Conservation (phyloP, 1,284 basidiomycete species). For the Marasmius tenuissimus region DNA sequence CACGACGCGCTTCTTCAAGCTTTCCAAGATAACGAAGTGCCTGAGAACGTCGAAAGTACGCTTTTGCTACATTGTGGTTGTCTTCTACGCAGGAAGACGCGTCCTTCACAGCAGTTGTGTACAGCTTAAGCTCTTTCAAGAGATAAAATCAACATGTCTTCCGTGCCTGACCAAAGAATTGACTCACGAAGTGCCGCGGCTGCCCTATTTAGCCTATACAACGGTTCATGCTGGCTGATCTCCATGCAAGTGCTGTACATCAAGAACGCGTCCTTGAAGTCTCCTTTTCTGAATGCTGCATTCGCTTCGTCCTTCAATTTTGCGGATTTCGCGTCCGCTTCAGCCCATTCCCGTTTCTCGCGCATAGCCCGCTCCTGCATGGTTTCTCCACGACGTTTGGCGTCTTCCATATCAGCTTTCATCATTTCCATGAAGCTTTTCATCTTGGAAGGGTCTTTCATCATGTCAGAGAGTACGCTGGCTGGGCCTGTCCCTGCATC, state of each 20-base stretch:
- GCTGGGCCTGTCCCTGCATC: neutral
- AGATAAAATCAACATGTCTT: too few relatives aligned
- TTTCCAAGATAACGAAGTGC: neutral
- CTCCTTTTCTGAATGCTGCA: conserved; percentile 13
- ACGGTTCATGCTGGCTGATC: conserved; percentile 12
- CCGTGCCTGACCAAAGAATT: neutral
- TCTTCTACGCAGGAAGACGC: conserved; percentile 19
- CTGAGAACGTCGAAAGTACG: neutral
- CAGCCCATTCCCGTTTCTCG: conserved; percentile 6
- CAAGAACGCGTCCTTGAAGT: conserved; percentile 15
- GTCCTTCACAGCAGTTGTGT: conserved; percentile 30
- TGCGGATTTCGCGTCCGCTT: conserved; percentile 5
- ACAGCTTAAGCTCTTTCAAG: neutral
- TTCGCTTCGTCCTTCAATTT: conserved; percentile 8
- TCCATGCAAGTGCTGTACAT: conserved; percentile 13
- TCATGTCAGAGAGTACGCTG: neutral
- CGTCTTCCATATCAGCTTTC: neutral
- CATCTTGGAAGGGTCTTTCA: neutral
- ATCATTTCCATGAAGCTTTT: neutral
- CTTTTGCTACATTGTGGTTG: neutral
- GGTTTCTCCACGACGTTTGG: neutral
- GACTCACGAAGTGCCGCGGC: neutral
- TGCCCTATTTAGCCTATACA: neutral
- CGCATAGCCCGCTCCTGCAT: neutral
- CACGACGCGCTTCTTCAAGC: neutral